These are phyloP conservation scores for Fraxinus velutina DNA, from an alignment of 305 asterid species.

Conservation along the genomic window DNA sequence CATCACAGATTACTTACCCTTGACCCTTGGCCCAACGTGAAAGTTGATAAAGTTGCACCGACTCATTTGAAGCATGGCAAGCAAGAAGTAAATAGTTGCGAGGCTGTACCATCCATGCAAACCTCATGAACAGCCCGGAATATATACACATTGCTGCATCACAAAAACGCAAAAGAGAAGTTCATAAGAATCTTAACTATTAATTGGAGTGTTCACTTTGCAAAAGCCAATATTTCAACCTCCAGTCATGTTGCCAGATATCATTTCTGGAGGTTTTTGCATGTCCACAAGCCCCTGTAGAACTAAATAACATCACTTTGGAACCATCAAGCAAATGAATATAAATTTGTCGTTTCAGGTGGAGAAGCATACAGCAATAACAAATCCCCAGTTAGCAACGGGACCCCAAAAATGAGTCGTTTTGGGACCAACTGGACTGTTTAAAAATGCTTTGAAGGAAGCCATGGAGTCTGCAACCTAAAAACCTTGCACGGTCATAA, in stretches of 20 bases:
- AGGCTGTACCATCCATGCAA: constrained; percentile 92
- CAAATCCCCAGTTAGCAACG: constrained; percentile 88
- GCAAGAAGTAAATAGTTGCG: constrained; percentile 74
- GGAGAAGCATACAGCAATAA: constrained; percentile 60
- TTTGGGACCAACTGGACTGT: constrained; percentile 87
- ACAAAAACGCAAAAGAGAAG: not conserved
- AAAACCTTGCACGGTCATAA: constrained; percentile 21
- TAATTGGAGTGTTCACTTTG: not conserved
- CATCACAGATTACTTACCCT: constrained; percentile 40
- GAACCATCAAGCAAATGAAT: not conserved
- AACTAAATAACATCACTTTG: constrained; percentile 18
- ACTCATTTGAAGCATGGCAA: constrained; percentile 80
- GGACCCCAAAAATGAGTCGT: constrained; percentile 97
- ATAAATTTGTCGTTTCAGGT: constrained; percentile 2
- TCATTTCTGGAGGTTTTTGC: constrained; percentile 81
- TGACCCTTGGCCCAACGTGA: constrained; percentile 81
- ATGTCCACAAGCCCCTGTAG: constrained; percentile 62
- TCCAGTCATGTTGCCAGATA: constrained; percentile 94
- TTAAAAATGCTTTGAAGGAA: constrained; percentile 65
- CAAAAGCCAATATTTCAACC: constrained; percentile 37
- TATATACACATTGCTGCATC: constrained; percentile 76
- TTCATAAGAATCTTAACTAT: not conserved
- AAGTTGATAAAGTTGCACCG: constrained; percentile 72
- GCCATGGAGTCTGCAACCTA: constrained; percentile 35
- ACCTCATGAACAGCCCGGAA: constrained; percentile 80